Percentiles rank a stretch among this genome's conserved stretches.
These are phyloP conservation scores for Diaporthe citrichinensis DNA, from an alignment of 2,329 filamentous ascomycete species.

Conservation along the genomic window DNA sequence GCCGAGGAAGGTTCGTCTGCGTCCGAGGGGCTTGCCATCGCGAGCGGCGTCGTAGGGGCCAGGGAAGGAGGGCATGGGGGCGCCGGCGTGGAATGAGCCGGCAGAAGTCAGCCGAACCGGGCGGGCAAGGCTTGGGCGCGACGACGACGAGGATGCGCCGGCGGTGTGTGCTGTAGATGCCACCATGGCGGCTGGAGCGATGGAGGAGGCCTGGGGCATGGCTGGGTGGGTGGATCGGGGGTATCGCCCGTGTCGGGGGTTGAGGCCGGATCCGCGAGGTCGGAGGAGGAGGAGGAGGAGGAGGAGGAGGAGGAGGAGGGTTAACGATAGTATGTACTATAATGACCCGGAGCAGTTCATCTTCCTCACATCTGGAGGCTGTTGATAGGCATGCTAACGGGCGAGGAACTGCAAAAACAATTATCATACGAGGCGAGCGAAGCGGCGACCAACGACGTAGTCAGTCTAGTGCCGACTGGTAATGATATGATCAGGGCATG, in stretches of 20 bases:
- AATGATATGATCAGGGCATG: neutral
- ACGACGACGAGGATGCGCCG: neutral
- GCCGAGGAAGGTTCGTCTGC: conserved; percentile 36
- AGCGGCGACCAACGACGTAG: neutral
- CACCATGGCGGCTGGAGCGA: conserved; percentile 23
- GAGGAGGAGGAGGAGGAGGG: neutral
- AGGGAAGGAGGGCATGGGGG: conserved; percentile 59
- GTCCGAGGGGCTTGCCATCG: conserved; percentile 31
- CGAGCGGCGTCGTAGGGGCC: conserved; percentile 44
- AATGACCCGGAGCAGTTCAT: conserved; percentile 35
- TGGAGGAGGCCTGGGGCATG: conserved; percentile 34
- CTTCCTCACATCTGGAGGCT: conserved; percentile 18
- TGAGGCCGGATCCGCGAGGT: neutral
- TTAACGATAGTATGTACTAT: conserved; percentile 5
- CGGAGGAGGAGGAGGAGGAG: neutral
- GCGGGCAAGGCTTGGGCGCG: conserved; percentile 35
- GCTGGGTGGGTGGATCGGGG: neutral
- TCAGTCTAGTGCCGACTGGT: neutral
- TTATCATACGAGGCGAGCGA: neutral
- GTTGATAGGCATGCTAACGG: neutral
- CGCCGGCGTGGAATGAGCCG: conserved; percentile 67
- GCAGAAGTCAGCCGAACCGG: conserved; percentile 50
- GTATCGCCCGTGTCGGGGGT: neutral
- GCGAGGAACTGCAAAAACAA: neutral
- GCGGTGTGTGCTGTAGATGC: conserved; percentile 7